Evolutionary conservation across 2,329 filamentous ascomycete species (phyloP).

Genomic region (Aspergillus puulaauensis): DNA sequence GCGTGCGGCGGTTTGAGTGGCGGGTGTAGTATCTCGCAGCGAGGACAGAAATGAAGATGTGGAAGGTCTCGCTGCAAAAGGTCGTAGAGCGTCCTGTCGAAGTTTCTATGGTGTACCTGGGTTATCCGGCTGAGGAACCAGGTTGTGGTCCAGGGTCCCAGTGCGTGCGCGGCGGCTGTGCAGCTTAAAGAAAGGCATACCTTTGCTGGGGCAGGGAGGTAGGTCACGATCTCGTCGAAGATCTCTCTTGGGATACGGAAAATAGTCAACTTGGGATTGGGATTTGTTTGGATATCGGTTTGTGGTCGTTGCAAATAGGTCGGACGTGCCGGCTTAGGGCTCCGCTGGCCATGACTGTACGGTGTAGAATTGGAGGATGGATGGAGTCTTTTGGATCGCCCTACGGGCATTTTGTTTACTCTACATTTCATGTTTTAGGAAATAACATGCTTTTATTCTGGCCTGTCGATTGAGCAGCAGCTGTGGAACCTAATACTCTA

Average conservation of each 20-base stretch:
- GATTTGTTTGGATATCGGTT: neutral
- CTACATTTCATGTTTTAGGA: no score
- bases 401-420: neutral
- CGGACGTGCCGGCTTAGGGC: neutral
- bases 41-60: neutral
- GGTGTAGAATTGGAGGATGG: neutral
- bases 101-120: neutral
- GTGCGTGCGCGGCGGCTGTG: neutral
- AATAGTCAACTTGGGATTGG: neutral
- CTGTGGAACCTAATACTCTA: no score
- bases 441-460: no score
- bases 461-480: no score
- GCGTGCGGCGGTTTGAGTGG: neutral
- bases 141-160: neutral
- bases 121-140: neutral
- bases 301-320: neutral
- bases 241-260: conserved; percentile 3
- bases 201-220: neutral
- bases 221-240: neutral
- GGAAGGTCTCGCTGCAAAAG: conserved; percentile 2
- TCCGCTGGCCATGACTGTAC: neutral
- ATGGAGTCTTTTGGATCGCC: neutral
- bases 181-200: conserved; percentile 5
- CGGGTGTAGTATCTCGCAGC: conserved; percentile 3
- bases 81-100: neutral